Conservation (phyloP, 345 rosid genomes). For the Pistacia integerrima region DNA sequence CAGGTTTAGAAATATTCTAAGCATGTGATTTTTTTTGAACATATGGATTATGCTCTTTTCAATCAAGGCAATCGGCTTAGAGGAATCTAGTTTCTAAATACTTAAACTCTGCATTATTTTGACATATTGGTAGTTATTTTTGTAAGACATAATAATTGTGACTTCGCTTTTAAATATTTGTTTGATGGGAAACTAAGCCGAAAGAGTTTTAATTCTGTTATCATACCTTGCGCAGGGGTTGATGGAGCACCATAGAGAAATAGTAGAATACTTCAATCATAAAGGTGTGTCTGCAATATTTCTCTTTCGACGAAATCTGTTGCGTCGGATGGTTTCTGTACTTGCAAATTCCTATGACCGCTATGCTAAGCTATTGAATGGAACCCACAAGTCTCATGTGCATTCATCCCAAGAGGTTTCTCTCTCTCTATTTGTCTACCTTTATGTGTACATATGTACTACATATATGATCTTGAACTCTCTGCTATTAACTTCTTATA, state of each 20-base stretch:
- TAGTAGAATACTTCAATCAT: slow-evolving; percentile 78
- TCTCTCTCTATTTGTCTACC: not conserved
- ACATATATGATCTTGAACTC: slow-evolving; percentile 15
- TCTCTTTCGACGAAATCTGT: slow-evolving; percentile 73
- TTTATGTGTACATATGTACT: not conserved
- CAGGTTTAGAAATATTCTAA: no score
- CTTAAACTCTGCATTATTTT: not conserved
- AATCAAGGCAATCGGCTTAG: not conserved
- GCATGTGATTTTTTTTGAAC: no score
- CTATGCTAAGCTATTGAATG: slow-evolving; percentile 82
- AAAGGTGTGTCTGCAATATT: slow-evolving; percentile 78
- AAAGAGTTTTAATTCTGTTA: not conserved
- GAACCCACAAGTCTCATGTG: slow-evolving; percentile 96
- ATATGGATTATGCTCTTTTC: not conserved
- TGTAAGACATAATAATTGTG: not conserved
- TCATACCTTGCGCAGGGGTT: slow-evolving; percentile 58
- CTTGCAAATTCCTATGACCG: slow-evolving; percentile 89
- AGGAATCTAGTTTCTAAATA: not conserved
- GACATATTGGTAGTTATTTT: not conserved
- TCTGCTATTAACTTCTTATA: slow-evolving; percentile 28
- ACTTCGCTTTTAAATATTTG: not conserved
- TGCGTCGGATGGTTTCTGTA: slow-evolving; percentile 86
- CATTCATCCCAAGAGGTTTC: slow-evolving; percentile 87
- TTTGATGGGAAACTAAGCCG: not conserved
- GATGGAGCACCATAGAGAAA: slow-evolving; percentile 62